Conservation (phyloP, 2,329 filamentous ascomycete genomes). For the Cyanodermella asteris region DNA sequence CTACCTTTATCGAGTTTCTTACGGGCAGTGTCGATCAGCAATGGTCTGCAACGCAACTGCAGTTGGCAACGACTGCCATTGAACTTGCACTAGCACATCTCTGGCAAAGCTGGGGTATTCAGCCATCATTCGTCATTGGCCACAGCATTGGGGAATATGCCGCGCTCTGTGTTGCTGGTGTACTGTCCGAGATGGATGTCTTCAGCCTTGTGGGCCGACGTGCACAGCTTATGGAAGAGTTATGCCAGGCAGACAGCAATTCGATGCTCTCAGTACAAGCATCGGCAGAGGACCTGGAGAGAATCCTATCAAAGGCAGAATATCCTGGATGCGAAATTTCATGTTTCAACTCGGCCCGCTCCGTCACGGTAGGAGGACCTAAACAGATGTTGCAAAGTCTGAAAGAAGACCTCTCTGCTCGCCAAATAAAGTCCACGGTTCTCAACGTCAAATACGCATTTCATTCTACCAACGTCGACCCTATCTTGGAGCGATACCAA, state of each 20-base stretch:
- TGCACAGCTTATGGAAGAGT: slow-evolving; percentile 19
- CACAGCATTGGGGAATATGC: slow-evolving; percentile 5
- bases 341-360: slow-evolving; percentile 22
- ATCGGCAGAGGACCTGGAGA: slow-evolving; percentile 14
- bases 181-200: slow-evolving; percentile 2
- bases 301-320: slow-evolving; percentile 10
- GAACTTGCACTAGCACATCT: slow-evolving; percentile 2
- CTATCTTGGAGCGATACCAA: slow-evolving; percentile 21
- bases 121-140: slow-evolving; percentile 2
- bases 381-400: slow-evolving; percentile 16
- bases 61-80: slow-evolving; percentile 2
- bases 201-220: slow-evolving; percentile 2
- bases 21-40: neutral
- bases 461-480: slow-evolving; percentile 24
- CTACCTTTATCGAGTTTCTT: neutral
- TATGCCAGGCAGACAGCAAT: slow-evolving; percentile 45
- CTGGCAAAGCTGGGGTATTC: slow-evolving; percentile 2
- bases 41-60: slow-evolving; percentile 1
- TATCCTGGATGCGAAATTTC: slow-evolving; percentile 13
- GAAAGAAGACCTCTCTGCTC: slow-evolving; percentile 14
- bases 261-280: slow-evolving; percentile 38
- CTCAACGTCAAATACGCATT: slow-evolving; percentile 24
- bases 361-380: slow-evolving; percentile 21
- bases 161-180: slow-evolving; percentile 3
- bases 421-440: slow-evolving; percentile 19